Evolutionary conservation across 2,329 filamentous ascomycete genomes (phyloP).

Genomic region (Dactylellina haptotyla): DNA sequence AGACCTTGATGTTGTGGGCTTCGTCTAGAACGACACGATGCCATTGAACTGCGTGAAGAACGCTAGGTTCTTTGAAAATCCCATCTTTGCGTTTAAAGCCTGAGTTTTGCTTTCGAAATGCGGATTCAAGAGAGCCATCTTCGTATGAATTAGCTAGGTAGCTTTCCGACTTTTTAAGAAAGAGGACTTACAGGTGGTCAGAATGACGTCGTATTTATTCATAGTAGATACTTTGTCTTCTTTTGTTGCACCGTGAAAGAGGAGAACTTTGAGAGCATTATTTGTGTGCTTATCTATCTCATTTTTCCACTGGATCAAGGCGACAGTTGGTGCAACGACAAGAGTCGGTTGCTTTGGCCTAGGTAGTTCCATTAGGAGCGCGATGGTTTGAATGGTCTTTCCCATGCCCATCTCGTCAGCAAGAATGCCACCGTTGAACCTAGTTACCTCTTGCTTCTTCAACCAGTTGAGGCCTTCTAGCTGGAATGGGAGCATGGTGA

Average conservation of each 20-base stretch:
- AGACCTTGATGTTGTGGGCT: slow-evolving; percentile 88
- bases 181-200: slow-evolving; percentile 86
- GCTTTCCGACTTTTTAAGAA: slow-evolving; percentile 12
- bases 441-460: slow-evolving; percentile 83
- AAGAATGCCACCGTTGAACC: slow-evolving; percentile 88
- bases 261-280: slow-evolving; percentile 86
- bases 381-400: slow-evolving; percentile 98
- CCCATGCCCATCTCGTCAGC: slow-evolving; percentile 99
- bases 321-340: slow-evolving; percentile 90
- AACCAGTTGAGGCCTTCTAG: slow-evolving; percentile 95
- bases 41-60: slow-evolving; percentile 85
- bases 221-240: slow-evolving; percentile 77
- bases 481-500: slow-evolving; percentile 90
- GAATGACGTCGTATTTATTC: slow-evolving; percentile 87
- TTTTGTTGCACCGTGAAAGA: slow-evolving; percentile 89
- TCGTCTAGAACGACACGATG: slow-evolving; percentile 95
- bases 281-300: slow-evolving; percentile 85
- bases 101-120: slow-evolving; percentile 90
- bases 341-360: slow-evolving; percentile 75
- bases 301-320: slow-evolving; percentile 92
- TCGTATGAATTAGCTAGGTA: slow-evolving; percentile 13
- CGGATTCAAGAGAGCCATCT: slow-evolving; percentile 79
- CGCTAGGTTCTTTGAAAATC: slow-evolving; percentile 79
- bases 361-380: slow-evolving; percentile 91
- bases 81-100: slow-evolving; percentile 84